Evolutionary conservation across 108 stramenopile species (phyloP).

Genomic region (Epithemia pelagica): DNA sequence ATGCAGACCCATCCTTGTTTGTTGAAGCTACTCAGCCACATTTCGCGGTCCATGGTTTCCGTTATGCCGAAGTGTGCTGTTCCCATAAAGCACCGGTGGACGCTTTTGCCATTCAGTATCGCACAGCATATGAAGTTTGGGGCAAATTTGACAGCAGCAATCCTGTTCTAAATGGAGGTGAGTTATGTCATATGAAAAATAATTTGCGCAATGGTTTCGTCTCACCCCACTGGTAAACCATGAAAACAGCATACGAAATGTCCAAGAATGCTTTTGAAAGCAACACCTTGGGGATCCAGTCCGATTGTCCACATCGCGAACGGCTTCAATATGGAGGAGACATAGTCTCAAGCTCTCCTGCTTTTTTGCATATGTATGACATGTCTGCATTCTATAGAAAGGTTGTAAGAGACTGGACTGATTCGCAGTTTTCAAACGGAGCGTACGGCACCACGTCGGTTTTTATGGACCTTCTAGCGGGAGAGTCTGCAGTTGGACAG

Average conservation of each 20-base stretch:
- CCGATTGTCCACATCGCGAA: slow-evolving; percentile 56
- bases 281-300: slow-evolving; percentile 48
- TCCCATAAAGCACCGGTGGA: not conserved
- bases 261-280: slow-evolving; percentile 2
- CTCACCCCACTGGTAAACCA: not conserved
- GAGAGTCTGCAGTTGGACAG: slow-evolving; percentile 25
- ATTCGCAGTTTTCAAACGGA: slow-evolving; percentile 24
- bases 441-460: slow-evolving; percentile 31
- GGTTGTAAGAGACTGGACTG: slow-evolving; percentile 29
- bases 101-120: not conserved
- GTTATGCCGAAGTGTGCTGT: not conserved
- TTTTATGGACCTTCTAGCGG: slow-evolving; percentile 31
- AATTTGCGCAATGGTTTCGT: not conserved
- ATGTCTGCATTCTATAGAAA: slow-evolving; percentile 45
- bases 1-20: not conserved
- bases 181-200: not conserved
- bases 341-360: slow-evolving; percentile 31
- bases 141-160: not conserved
- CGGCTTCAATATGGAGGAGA: slow-evolving; percentile 50
- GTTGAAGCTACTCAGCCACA: not conserved
- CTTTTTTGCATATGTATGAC: slow-evolving; percentile 35
- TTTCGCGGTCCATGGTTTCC: not conserved
- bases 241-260: not conserved
- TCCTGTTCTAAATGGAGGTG: not conserved
- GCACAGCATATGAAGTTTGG: not conserved